Evolutionary conservation across 768 basidiomycete genomes (phyloP).

Genomic region (Russula abietina): DNA sequence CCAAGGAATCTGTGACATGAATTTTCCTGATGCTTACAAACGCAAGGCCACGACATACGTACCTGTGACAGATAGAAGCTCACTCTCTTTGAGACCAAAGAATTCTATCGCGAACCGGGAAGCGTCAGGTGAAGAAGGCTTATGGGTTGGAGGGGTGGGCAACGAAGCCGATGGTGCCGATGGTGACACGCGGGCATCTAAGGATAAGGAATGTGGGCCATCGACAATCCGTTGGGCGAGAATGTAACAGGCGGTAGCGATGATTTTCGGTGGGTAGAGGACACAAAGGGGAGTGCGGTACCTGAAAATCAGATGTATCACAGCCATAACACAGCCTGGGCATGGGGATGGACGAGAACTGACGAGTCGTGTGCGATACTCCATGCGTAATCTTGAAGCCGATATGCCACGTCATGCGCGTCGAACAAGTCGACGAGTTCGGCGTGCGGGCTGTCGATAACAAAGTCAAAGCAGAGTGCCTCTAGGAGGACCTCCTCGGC

Average conservation of each 20-base stretch:
- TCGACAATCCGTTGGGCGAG: conserved; percentile 68
- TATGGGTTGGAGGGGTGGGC: conserved; percentile 75
- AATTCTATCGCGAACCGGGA: conserved; percentile 62
- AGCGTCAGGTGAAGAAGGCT: conserved; percentile 64
- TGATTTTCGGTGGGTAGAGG: conserved; percentile 59
- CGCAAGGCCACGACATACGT: conserved; percentile 15
- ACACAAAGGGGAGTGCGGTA: conserved; percentile 77
- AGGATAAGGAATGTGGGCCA: conserved; percentile 65
- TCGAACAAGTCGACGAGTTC: conserved; percentile 70
- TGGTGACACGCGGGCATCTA: conserved; percentile 67
- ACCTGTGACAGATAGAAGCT: conserved; percentile 61
- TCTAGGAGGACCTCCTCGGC: conserved; percentile 78
- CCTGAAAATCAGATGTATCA: conserved; percentile 34
- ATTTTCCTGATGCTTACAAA: background rate
- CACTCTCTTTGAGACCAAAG: conserved; percentile 55
- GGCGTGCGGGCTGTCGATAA: conserved; percentile 70
- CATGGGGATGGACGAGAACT: conserved; percentile 31
- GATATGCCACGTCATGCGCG: conserved; percentile 40
- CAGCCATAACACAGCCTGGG: background rate
- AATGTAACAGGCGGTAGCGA: conserved; percentile 72
- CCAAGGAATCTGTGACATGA: conserved; percentile 16
- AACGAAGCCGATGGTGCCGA: conserved; percentile 69
- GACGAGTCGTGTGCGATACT: conserved; percentile 85
- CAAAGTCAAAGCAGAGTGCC: conserved; percentile 81
- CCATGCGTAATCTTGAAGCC: conserved; percentile 74